phyloP scores from a whole-genome alignment of 345 rosid genomes.

The Psidium friedrichsthalianum region DNA sequence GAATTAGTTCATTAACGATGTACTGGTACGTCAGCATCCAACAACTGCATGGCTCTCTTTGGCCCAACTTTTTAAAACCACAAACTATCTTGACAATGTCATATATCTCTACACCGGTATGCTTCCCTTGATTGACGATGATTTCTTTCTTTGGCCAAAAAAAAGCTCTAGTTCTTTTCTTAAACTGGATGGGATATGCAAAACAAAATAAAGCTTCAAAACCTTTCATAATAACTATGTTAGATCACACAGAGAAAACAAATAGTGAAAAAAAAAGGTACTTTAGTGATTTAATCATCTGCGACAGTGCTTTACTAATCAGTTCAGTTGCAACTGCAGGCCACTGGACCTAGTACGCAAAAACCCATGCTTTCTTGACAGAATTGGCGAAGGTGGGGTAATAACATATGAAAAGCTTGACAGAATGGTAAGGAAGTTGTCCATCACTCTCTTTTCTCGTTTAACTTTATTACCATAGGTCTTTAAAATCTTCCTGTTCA shows the following conservation, averaged over 20 bases:
- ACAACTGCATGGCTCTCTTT: constrained; percentile 52
- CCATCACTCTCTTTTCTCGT: constrained; percentile 38
- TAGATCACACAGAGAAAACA: constrained; percentile 3
- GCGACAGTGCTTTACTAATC: constrained; percentile 15
- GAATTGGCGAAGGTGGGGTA: constrained; percentile 24
- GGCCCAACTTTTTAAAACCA: constrained; percentile 52
- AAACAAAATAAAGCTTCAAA: constrained; percentile 51
- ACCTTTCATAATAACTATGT: constrained; percentile 7
- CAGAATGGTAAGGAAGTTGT: constrained; percentile 20
- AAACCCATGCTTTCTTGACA: constrained; percentile 8
- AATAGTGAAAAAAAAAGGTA: constrained; percentile 10
- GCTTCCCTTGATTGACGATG: constrained; percentile 60
- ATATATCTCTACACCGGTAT: constrained; percentile 49
- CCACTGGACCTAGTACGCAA: constrained; percentile 8
- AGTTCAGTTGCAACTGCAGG: constrained; percentile 21
- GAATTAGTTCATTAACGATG: constrained; percentile 35
- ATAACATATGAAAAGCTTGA: constrained; percentile 23
- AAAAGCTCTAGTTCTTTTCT: constrained; percentile 57
- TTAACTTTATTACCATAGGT: constrained; percentile 37
- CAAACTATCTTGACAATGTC: constrained; percentile 44
- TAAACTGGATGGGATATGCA: constrained; percentile 59
- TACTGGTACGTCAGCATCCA: constrained; percentile 46
- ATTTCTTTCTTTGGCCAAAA: constrained; percentile 67
- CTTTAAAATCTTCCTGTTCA: constrained; percentile 44
- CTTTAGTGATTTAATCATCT: constrained; percentile 19